Evolutionary conservation across 495 filamentous ascomycete genomes (phyloP).

Genomic region (Daldinia childiae): DNA sequence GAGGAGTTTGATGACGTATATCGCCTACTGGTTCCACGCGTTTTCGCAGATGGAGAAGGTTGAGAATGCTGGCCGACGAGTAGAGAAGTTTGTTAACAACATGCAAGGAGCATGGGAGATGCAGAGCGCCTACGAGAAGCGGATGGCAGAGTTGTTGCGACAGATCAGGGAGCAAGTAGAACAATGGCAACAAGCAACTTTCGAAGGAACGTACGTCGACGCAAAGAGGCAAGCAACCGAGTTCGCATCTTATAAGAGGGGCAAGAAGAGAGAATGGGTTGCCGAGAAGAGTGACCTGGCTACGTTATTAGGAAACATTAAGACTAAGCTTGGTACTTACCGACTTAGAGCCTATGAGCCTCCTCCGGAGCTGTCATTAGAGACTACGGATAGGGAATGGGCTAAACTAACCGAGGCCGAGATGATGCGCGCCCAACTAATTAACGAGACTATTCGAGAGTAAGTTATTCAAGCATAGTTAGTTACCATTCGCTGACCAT

Average conservation of each 20-base stretch:
- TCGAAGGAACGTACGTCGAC: constrained; percentile 91
- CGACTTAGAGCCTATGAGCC: constrained; percentile 90
- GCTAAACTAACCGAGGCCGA: constrained; percentile 78
- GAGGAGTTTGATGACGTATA: constrained; percentile 97
- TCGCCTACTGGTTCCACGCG: constrained; percentile 99
- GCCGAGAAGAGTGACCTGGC: constrained; percentile 96
- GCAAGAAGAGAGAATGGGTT: constrained; percentile 91
- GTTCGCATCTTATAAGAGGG: constrained; percentile 88
- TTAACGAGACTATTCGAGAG: constrained; percentile 98
- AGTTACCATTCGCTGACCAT: constrained; percentile 17
- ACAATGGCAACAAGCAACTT: constrained; percentile 78
- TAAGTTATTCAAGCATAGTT: constrained; percentile 48
- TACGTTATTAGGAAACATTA: constrained; percentile 95
- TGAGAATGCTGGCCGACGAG: constrained; percentile 93
- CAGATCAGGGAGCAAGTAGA: constrained; percentile 76
- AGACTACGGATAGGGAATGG: constrained; percentile 86
- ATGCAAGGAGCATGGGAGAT: constrained; percentile 99
- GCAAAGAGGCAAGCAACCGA: constrained; percentile 85
- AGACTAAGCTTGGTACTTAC: constrained; percentile 96
- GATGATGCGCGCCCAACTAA: constrained; percentile 85
- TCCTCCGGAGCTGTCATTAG: constrained; percentile 78
- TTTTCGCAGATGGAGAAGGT: constrained; percentile 98
- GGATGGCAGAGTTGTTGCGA: constrained; percentile 80
- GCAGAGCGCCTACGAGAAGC: constrained; percentile 92
- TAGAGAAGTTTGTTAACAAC: constrained; percentile 98